Percentiles rank a stretch among this genome's conserved stretches.
Conservation (phyloP, 164 flowering plant species). For the Tetracentron sinense region DNA sequence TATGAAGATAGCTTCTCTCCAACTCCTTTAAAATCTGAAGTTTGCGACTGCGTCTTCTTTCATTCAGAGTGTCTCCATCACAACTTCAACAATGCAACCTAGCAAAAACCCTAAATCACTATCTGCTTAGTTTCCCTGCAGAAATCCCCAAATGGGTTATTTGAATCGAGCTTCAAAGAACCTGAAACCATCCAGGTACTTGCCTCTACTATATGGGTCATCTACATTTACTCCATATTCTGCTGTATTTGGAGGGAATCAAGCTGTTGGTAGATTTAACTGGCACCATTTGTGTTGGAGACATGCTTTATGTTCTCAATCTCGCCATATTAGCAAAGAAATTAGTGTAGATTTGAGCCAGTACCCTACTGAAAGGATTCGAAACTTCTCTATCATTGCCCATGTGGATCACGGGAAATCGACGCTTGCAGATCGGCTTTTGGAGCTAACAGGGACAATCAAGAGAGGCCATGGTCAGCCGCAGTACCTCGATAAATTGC, state of each 20-base stretch:
- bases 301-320: conserved; percentile 42
- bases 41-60: background rate
- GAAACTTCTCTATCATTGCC: conserved; percentile 95
- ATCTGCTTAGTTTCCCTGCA: conserved; percentile 3
- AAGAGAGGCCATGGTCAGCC: conserved; percentile 93
- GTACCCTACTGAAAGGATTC: conserved; percentile 70
- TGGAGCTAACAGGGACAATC: conserved; percentile 97
- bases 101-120: conserved; percentile 2
- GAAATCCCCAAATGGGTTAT: conserved; percentile 33
- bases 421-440: conserved; percentile 84
- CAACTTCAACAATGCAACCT: conserved; percentile 4
- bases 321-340: conserved; percentile 41
- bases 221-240: conserved; percentile 15
- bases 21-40: background rate
- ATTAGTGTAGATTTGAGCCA: conserved; percentile 51
- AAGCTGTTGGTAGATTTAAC: background rate
- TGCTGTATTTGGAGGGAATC: conserved; percentile 6
- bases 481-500: conserved; percentile 91
- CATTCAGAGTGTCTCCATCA: background rate
- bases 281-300: conserved; percentile 10
- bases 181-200: conserved; percentile 19
- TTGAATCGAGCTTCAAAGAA: conserved; percentile 32
- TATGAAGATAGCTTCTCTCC: background rate
- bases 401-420: conserved; percentile 98
- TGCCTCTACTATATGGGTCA: conserved; percentile 2